These are phyloP conservation scores for Calamus simplicifolius DNA, from an alignment of 176 grass and related monocot genomes.

Conservation along the genomic window DNA sequence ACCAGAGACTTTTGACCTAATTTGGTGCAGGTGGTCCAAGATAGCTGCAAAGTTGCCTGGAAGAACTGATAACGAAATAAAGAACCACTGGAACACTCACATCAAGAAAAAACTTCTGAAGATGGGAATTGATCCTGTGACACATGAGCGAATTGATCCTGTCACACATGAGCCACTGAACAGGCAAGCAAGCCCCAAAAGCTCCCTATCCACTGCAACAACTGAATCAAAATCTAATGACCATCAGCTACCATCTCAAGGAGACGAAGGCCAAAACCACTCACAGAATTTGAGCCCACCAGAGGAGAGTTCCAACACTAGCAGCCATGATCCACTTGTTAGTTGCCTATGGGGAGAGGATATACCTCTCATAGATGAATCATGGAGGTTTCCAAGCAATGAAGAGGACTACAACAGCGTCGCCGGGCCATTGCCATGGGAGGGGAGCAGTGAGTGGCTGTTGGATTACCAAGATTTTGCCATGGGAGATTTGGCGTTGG, in stretches of 20 bases:
- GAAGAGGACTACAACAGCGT: slow-evolving; percentile 6
- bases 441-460: slow-evolving; percentile 59
- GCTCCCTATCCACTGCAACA: slow-evolving; percentile 35
- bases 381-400: slow-evolving; percentile 34
- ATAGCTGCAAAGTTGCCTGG: slow-evolving; percentile 83
- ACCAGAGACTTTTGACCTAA: not conserved
- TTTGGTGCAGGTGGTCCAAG: slow-evolving; percentile 67
- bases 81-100: slow-evolving; percentile 99
- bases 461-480: slow-evolving; percentile 68
- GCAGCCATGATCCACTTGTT: slow-evolving; percentile 36
- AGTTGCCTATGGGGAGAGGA: slow-evolving; percentile 61
- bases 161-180: slow-evolving; percentile 51
- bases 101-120: slow-evolving; percentile 98
- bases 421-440: slow-evolving; percentile 10
- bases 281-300: slow-evolving; percentile 22
- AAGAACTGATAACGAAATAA: slow-evolving; percentile 93
- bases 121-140: slow-evolving; percentile 85
- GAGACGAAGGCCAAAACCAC: not conserved
- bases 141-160: slow-evolving; percentile 74
- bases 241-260: too few species aligned
- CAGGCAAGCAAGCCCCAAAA: slow-evolving; percentile 20
- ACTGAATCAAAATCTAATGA: slow-evolving; percentile 36
- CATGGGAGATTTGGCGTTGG: slow-evolving; percentile 21
- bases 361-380: slow-evolving; percentile 36
- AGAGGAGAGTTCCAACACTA: slow-evolving; percentile 34